These are phyloP conservation scores for Fusarium tanahbumbuense DNA, from an alignment of 2,329 filamentous ascomycete genomes.

Conservation along the genomic window DNA sequence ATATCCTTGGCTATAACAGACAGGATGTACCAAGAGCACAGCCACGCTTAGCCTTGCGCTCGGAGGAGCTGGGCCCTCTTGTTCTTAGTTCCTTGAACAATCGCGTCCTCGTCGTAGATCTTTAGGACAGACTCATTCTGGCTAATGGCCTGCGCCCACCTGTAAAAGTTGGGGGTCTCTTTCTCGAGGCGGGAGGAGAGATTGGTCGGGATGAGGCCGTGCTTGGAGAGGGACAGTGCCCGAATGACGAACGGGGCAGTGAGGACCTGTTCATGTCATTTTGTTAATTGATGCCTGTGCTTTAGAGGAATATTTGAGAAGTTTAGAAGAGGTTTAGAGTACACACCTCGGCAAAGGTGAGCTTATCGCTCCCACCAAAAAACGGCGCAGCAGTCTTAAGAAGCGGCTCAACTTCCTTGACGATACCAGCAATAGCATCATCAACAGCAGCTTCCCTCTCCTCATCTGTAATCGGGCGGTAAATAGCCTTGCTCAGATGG, in stretches of 20 bases:
- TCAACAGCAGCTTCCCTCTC: slow-evolving; percentile 62
- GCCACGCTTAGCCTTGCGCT: slow-evolving; percentile 9
- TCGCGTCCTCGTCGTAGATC: slow-evolving; percentile 66
- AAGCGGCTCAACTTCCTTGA: slow-evolving; percentile 80
- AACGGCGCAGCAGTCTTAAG: slow-evolving; percentile 68
- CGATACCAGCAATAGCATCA: slow-evolving; percentile 65
- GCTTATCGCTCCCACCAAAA: slow-evolving; percentile 70
- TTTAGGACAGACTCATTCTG: slow-evolving; percentile 73
- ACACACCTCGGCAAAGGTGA: slow-evolving; percentile 79
- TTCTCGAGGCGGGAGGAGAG: slow-evolving; percentile 61
- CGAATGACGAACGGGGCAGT: slow-evolving; percentile 76
- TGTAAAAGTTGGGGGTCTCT: slow-evolving; percentile 73
- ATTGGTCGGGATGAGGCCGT: slow-evolving; percentile 63
- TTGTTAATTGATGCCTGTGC: slow-evolving; percentile 1
- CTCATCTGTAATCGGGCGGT: slow-evolving; percentile 57
- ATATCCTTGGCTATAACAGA: not conserved
- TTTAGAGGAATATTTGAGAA: not conserved
- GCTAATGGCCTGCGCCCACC: slow-evolving; percentile 72
- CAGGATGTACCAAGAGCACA: slow-evolving; percentile 1
- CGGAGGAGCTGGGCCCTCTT: slow-evolving; percentile 35
- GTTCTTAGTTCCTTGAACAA: slow-evolving; percentile 36
- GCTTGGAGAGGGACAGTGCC: slow-evolving; percentile 64
- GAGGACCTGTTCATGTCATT: slow-evolving; percentile 59
- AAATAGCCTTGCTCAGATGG: slow-evolving; percentile 59
- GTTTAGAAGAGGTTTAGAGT: not conserved